phyloP scores from a whole-genome alignment of 2,329 filamentous ascomycete species.

The Scedosporium apiospermum region DNA sequence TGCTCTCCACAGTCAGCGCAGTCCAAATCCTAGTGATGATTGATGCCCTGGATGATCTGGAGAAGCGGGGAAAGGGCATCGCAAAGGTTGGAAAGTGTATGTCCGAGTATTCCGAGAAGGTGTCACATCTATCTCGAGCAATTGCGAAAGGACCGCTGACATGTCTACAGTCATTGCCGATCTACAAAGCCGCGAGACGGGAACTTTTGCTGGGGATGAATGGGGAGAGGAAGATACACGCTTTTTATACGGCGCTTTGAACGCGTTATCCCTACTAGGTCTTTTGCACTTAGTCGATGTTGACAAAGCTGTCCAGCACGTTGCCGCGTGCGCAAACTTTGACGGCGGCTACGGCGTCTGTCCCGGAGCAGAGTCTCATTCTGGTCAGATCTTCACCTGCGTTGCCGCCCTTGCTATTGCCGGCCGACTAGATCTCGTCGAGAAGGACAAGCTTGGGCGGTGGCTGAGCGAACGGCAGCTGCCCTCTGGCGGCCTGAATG shows the following conservation, averaged over 20 bases:
- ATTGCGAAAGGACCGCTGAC: constrained; percentile 4
- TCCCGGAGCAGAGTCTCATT: constrained; percentile 87
- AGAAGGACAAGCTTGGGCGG: constrained; percentile 70
- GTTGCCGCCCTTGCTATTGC: constrained; percentile 80
- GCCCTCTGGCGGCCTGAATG: constrained; percentile 80
- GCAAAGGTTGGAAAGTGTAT: constrained; percentile 70
- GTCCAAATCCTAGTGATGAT: constrained; percentile 86
- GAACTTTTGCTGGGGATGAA: constrained; percentile 87
- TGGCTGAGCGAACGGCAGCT: constrained; percentile 95
- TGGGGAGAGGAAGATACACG: constrained; percentile 96
- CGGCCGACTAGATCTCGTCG: constrained; percentile 68
- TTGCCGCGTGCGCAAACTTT: constrained; percentile 80
- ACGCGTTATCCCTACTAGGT: constrained; percentile 75
- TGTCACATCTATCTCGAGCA: too few relatives aligned
- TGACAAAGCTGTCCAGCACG: constrained; percentile 66
- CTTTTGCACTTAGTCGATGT: constrained; percentile 68
- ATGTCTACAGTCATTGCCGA: constrained; percentile 56
- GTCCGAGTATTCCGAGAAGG: constrained; percentile 17
- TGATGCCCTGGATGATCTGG: constrained; percentile 76
- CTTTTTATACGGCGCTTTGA: constrained; percentile 85
- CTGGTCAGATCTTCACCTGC: constrained; percentile 93
- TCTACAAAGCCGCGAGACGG: constrained; percentile 71
- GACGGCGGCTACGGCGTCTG: constrained; percentile 88
- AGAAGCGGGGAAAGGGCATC: constrained; percentile 54
- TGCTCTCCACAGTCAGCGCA: constrained; percentile 91